Percentiles rank a stretch among this genome's conserved stretches.
phyloP scores from a whole-genome alignment of 2,329 filamentous ascomycete species.

The Cladosporium sp. region DNA sequence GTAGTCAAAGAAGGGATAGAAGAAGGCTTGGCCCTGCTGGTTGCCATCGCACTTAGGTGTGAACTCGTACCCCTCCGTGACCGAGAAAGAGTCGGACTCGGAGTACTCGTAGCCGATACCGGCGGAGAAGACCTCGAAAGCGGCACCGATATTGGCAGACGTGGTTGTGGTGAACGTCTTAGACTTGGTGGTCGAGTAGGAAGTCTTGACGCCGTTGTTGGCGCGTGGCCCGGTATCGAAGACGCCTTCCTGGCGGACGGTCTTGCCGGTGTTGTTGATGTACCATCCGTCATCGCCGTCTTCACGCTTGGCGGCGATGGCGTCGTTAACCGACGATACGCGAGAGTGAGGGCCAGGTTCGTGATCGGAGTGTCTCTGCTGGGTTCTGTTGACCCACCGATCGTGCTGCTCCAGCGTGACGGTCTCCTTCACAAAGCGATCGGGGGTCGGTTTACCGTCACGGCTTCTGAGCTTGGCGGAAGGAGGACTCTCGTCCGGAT shows the following conservation, averaged over 20 bases:
- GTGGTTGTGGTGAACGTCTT: background rate
- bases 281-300: background rate
- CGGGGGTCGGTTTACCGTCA: background rate
- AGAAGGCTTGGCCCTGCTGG: background rate
- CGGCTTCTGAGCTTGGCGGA: background rate
- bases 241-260: background rate
- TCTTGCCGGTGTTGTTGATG: background rate
- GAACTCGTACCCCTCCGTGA: background rate
- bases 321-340: background rate
- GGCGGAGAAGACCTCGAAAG: background rate
- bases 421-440: constrained; percentile 1
- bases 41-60: background rate
- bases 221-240: constrained; percentile 1
- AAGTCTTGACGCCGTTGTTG: background rate
- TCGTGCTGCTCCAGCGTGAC: background rate
- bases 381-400: background rate
- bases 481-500: background rate
- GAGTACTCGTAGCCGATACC: background rate
- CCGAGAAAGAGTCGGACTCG: background rate
- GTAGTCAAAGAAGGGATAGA: background rate
- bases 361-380: background rate
- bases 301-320: background rate
- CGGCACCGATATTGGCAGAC: background rate
- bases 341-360: background rate
- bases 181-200: constrained; percentile 1